Base-by-base conservation (phyloP, 164 flowering plant genomes). In the Chimonanthus praecox region DNA sequence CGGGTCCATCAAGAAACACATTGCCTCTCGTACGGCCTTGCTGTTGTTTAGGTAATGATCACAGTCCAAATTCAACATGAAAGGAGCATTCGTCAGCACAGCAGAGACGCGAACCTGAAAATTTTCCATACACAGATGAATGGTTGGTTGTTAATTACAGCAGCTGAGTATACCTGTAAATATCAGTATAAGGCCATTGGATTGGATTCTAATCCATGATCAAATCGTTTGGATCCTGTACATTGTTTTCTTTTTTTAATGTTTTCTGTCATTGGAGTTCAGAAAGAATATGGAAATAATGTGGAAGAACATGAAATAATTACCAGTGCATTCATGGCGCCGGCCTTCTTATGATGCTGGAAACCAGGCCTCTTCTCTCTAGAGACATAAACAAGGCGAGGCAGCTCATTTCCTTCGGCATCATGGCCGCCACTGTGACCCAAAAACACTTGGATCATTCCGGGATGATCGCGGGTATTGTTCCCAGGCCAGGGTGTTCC, bases 401-500 rank as follows among this genome's bases (percentile, higher is more conserved):
- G 97, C 43, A 94, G 95, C 76, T 91, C 94, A 65, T 94, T 87
- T 74, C 98, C 98, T 80, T 94, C 97, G 8, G 81, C 81, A 81
- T 94, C 98, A 71, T 70, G 83, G 18, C 97, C 97, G 76, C 97
- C 98, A 77, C 91, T 88, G 63, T 91, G 94, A 58, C 98, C 98
- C 46, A 94, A 85, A 82, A 94, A 92, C 8, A 94, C 97, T 80
- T 94, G 98, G 80, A 94, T 94, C 97, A 94, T 94, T 48, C 97
- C 97, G 5, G 98, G 98, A 75, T 94, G 98, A 82, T 94, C 98
- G 72, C 76, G 85, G 0, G 97, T 92, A 61, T 94, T 94, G 85
- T 94, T 94, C 58, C 98, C 98, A 1, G 98, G 98, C 98, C 98
- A 94, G 71, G 98, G 98, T 11, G 94, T 94, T 54, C 97, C 98